Base-by-base conservation (phyloP, 169 alveolate species). In the Babesia ovata region DNA sequence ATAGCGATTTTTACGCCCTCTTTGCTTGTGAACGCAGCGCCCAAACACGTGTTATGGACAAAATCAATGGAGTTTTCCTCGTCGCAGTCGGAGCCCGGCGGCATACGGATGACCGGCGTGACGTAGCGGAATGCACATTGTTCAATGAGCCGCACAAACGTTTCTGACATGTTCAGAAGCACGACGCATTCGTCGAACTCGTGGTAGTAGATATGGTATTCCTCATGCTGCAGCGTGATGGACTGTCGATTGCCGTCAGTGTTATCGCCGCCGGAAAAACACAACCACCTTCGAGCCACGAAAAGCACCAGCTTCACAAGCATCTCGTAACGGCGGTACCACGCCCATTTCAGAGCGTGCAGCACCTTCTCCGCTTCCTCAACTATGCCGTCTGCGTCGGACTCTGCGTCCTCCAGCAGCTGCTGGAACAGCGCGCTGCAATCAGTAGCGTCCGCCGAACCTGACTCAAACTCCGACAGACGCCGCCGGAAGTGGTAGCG, bases 301-400 rank as follows among this genome's bases (percentile, higher is more conserved):
- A 53, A 78, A 26, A 69, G 54, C 63, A 45, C 60, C 45, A 71
- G 56, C 61, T 66, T 78, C 28, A 70, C 70, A 9, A 67, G 49
- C 36, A 78, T 21, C 26, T 70, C 75, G 26, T 53, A 69, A 2
- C 81, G 72, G 14, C 36, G 59, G 44, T n/a, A 48, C 66, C 67
- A 71, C 52, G 12, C 61, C 59, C 63, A 29, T 16, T 49, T 56
- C 49, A 71, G 48, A 17, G 22, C 22, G 61, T 60, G 61, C 49
- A 71, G 50, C 44, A 71, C 50, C 71, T 22, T 57, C 28, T 26
- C 49, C 19, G 63, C 65, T 45, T 63, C 77, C 39, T 59, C 63
- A 19, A 44, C 17, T 26, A 65, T 50, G 21, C 66, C 26, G 17
- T 26, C 29, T 21, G 46, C 65, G 70, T 62, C 60, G 8, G n/a